Percentiles rank a stretch among this genome's conserved stretches.
Evolutionary conservation across 2,329 filamentous ascomycete species (phyloP).

Genomic region (Fusarium paranaense): DNA sequence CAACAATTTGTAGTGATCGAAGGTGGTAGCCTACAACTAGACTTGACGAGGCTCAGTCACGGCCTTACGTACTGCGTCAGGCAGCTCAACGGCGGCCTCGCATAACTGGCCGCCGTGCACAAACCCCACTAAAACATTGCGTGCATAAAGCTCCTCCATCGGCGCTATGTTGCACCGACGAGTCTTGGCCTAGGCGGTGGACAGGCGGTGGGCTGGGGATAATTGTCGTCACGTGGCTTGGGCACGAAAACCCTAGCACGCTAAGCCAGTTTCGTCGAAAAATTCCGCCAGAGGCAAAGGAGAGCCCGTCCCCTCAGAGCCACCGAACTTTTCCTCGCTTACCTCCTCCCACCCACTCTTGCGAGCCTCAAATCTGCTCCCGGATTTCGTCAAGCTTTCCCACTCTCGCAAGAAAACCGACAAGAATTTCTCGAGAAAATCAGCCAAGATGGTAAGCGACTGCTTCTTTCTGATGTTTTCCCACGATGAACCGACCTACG

Average conservation of each 20-base stretch:
- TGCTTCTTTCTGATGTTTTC: conserved; percentile 31
- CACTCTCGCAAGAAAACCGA: conserved; percentile 60
- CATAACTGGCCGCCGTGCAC: conserved; percentile 34
- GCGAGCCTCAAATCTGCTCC: conserved; percentile 66
- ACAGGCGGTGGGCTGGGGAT: neutral
- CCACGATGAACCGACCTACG: conserved; percentile 34
- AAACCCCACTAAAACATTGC: conserved; percentile 23
- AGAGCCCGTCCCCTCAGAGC: conserved; percentile 50
- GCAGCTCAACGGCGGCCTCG: conserved; percentile 8
- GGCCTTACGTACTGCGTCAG: conserved; percentile 35
- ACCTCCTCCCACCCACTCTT: conserved; percentile 59
- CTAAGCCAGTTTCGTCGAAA: conserved; percentile 53
- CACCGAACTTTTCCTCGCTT: conserved; percentile 63
- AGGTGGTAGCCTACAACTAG: conserved; percentile 29
- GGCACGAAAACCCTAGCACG: conserved; percentile 53
- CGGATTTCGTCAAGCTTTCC: conserved; percentile 66
- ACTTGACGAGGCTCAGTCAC: conserved; percentile 12
- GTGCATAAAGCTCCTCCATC: conserved; percentile 35
- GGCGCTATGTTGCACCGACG: conserved; percentile 36
- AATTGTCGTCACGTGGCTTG: conserved; percentile 51
- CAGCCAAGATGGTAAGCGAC: conserved; percentile 77
- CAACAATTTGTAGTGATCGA: conserved; percentile 10
- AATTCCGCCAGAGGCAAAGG: conserved; percentile 52
- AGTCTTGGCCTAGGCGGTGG: conserved; percentile 10
- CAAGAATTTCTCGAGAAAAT: conserved; percentile 58